Base-by-base conservation (phyloP, 345 rosid genomes). In the Leavenworthia alabamica region DNA sequence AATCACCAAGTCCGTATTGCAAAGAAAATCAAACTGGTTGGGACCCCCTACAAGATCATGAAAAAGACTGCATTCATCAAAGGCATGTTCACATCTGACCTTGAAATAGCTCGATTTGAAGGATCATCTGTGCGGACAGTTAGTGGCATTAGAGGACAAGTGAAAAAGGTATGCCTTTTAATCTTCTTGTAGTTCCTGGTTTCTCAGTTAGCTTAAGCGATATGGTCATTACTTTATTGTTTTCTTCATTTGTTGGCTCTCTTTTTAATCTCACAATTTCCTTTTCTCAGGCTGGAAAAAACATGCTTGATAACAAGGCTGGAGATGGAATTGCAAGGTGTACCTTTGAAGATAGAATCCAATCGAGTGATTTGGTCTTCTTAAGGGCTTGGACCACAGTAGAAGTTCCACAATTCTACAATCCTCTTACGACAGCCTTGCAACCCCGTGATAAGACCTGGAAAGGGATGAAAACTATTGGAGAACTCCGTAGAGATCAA, bases 61-160 rank as follows among this genome's bases (percentile, higher is more conserved):
- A 93, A 84, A 76, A 93, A 87, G 73, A 93, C 94, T 12, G 96
- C 99, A 12, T 79, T 89, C 46, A 77, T 89, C 44, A 86, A 78
- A 64, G 85, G 84, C 73, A 93, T 89, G 96, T 89, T 93, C 75
- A 93, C 94, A 37, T 89, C 99, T 28, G 95, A 93, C 78, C 92
- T 93, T 42, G 97, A 93, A 70, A 75, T 93, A 53, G 97, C 92
- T 68, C 80, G 86, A 53, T 87, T 77, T 78, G 96, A 85, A 79
- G 99, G 96, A 73, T 83, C 95, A 42, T 73, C 89, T 51, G 56
- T 89, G 69, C 76, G 77, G 37, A 89, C 99, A 31, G 99, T 89
- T 56, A 89, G 99, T 77, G 97, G 99, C 53, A 89, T 93, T 60
- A 83, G 96, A 8, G 97, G 99, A 42, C 90, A 83, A 70, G 82